Percentiles rank a stretch among this genome's conserved stretches.
Conservation (phyloP, 768 basidiomycete species). For the Candolleomyces aberdarensis region DNA sequence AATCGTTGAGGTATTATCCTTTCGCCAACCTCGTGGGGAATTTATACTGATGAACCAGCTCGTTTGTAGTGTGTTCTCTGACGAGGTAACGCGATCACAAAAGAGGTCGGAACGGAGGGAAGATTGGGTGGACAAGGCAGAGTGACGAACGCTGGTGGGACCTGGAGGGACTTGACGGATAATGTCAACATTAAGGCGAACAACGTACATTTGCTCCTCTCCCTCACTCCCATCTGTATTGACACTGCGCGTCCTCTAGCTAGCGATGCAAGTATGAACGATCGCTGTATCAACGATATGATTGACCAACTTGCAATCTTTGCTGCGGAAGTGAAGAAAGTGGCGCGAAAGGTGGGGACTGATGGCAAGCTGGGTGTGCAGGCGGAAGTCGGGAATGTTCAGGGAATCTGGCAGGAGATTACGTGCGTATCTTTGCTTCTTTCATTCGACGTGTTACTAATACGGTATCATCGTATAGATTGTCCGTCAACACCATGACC, state of each 20-base stretch:
- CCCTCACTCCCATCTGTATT: neutral
- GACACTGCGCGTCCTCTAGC: conserved; percentile 38
- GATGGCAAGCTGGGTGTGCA: conserved; percentile 99
- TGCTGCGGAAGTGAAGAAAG: conserved; percentile 77
- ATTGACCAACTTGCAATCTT: conserved; percentile 58
- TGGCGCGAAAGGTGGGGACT: conserved; percentile 95
- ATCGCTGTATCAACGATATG: conserved; percentile 92
- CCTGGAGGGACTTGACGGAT: conserved; percentile 96
- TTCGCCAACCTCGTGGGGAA: neutral
- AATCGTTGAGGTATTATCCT: conserved; percentile 32
- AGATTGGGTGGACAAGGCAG: conserved; percentile 91
- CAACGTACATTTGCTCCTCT: conserved; percentile 52
- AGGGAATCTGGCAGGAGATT: conserved; percentile 99
- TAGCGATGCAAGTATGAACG: conserved; percentile 90
- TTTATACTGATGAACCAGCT: neutral
- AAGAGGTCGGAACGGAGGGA: conserved; percentile 97
- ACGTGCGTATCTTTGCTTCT: conserved; percentile 56
- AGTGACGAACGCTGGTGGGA: conserved; percentile 92
- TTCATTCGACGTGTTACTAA: neutral
- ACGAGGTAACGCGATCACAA: conserved; percentile 78
- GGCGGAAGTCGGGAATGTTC: conserved; percentile 94
- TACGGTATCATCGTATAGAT: conserved; percentile 43
- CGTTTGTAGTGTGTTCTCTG: conserved; percentile 76
- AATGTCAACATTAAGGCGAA: conserved; percentile 96
- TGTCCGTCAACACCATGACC: conserved; percentile 98